phyloP scores from a whole-genome alignment of 2,329 filamentous ascomycete species.

The Colletotrichum camelliae region DNA sequence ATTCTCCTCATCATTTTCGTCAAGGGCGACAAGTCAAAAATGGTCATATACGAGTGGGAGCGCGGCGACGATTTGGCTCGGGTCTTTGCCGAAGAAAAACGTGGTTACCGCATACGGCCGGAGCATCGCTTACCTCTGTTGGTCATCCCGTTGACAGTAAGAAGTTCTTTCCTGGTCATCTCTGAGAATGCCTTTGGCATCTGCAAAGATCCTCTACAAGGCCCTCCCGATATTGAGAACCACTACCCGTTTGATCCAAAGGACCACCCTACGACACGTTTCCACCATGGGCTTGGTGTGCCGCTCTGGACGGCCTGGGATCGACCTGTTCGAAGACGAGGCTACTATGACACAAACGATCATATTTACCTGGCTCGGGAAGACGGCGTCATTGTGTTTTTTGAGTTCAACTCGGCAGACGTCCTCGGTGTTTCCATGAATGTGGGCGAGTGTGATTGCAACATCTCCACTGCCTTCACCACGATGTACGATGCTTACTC shows the following conservation, averaged over 20 bases:
- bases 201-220: slow-evolving; percentile 59
- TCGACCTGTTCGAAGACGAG: slow-evolving; percentile 71
- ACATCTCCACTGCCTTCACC: slow-evolving; percentile 83
- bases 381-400: slow-evolving; percentile 79
- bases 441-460: slow-evolving; percentile 72
- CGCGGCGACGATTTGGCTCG: slow-evolving; percentile 50
- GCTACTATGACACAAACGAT: slow-evolving; percentile 70
- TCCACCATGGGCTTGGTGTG: slow-evolving; percentile 49
- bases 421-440: slow-evolving; percentile 60
- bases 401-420: slow-evolving; percentile 68
- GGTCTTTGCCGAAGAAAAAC: slow-evolving; percentile 51
- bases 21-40: slow-evolving; percentile 51
- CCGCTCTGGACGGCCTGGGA: slow-evolving; percentile 88
- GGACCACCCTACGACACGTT: slow-evolving; percentile 43
- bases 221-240: slow-evolving; percentile 55
- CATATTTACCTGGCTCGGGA: slow-evolving; percentile 87
- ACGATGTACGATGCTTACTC: slow-evolving; percentile 71
- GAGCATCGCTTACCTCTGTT: slow-evolving; percentile 68
- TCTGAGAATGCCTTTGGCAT: slow-evolving; percentile 64
- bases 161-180: slow-evolving; percentile 74
- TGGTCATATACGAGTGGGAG: slow-evolving; percentile 68
- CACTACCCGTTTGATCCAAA: slow-evolving; percentile 34
- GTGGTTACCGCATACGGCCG: slow-evolving; percentile 54
- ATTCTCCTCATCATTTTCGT: slow-evolving; percentile 75
- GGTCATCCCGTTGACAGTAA: slow-evolving; percentile 73